Percentiles rank a stretch among this genome's conserved stretches.
Evolutionary conservation across 169 alveolate genomes (phyloP).

Genomic region (Eimeria falciformis): DNA sequence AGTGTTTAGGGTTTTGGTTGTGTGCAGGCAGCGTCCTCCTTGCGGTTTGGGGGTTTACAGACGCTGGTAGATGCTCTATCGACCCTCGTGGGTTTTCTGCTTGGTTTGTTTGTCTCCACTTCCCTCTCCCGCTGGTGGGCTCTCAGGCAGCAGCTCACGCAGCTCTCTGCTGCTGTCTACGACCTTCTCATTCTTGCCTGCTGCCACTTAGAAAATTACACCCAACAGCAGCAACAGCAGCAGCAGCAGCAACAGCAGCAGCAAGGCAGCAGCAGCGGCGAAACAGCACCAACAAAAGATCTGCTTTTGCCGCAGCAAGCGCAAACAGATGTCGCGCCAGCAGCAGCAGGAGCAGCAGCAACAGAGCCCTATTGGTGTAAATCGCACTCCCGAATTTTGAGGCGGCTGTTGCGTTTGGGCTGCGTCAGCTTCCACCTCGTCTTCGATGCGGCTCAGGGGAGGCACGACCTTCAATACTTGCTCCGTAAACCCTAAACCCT

Average conservation of each 20-base stretch:
- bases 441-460: conserved; percentile 73
- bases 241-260: conserved; percentile 35
- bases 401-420: conserved; percentile 60
- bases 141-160: conserved; percentile 22
- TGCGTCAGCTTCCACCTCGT: conserved; percentile 45
- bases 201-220: conserved; percentile 40
- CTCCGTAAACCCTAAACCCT: conserved; percentile 66
- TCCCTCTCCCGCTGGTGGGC: conserved; percentile 77
- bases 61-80: conserved; percentile 68
- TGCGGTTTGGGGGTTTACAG: conserved; percentile 64
- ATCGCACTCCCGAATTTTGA: conserved; percentile 5
- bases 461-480: conserved; percentile 37
- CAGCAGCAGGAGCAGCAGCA: conserved; percentile 42
- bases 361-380: conserved; percentile 12
- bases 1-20: background rate
- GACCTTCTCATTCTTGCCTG: conserved; percentile 61
- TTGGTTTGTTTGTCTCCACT: conserved; percentile 68
- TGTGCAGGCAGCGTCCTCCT: conserved; percentile 69
- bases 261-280: conserved; percentile 19
- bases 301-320: background rate
- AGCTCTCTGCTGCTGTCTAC: conserved; percentile 55
- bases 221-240: conserved; percentile 59
- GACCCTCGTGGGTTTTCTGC: conserved; percentile 42
- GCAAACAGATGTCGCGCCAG: conserved; percentile 25
- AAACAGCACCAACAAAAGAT: background rate